Conservation (phyloP, 345 rosid genomes). For the Eucalyptus urophylla region DNA sequence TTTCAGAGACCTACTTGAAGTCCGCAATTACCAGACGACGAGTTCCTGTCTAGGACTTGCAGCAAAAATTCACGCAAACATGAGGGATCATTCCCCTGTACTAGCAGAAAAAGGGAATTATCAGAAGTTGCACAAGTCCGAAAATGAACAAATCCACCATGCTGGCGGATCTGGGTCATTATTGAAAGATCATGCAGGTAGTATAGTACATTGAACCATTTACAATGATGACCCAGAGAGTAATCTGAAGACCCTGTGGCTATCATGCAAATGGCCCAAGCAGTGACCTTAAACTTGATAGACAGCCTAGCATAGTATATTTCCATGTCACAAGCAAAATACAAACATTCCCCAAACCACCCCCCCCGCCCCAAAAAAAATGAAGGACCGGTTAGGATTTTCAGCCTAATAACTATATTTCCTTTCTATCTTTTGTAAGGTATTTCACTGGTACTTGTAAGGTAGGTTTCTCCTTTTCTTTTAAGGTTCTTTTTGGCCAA, state of each 20-base stretch:
- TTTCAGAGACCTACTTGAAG: constrained; percentile 42
- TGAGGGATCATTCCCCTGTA: constrained; percentile 87
- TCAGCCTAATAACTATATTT: not conserved
- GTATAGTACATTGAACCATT: not conserved
- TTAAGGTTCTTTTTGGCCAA: not conserved
- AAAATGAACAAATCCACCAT: not conserved
- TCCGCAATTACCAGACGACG: constrained; percentile 62
- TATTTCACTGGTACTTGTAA: not conserved
- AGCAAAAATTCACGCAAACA: constrained; percentile 82
- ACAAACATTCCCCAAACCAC: not conserved
- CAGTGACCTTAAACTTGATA: not conserved
- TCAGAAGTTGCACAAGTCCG: not conserved
- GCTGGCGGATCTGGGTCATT: not conserved
- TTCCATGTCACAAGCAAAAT: not conserved
- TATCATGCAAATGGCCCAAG: not conserved
- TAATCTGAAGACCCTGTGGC: not conserved
- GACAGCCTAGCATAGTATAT: not conserved
- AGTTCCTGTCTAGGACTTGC: constrained; percentile 45
- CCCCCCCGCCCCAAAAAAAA: not conserved
- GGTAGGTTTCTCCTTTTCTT: not conserved
- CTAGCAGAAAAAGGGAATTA: not conserved
- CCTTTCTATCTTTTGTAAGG: not conserved
- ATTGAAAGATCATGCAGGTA: not conserved
- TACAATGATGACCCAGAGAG: not conserved
- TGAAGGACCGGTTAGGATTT: not conserved